These are phyloP conservation scores for Athelia psychrophila DNA, from an alignment of 1,284 basidiomycete species.

Conservation along the genomic window DNA sequence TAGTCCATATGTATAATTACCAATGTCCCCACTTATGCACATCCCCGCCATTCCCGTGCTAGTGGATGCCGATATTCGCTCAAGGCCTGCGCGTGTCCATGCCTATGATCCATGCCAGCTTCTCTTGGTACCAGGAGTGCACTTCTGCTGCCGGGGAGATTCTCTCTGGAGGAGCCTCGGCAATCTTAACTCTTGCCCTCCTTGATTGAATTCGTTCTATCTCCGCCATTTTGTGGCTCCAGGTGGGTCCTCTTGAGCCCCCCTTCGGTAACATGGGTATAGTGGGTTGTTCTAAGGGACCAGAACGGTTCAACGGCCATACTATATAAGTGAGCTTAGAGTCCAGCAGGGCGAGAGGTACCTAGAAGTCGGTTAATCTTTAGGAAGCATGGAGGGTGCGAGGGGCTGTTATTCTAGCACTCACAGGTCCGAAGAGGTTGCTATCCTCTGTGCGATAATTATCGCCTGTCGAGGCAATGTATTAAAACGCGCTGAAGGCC, in stretches of 20 bases:
- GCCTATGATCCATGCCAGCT: neutral
- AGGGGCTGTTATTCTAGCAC: no score
- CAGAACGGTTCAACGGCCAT: slow-evolving; percentile 60
- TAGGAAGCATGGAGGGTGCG: no score
- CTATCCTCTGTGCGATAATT: slow-evolving; percentile 71
- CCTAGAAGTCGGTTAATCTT: slow-evolving; percentile 38
- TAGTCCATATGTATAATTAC: no score
- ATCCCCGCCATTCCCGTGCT: no score
- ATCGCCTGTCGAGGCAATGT: slow-evolving; percentile 41
- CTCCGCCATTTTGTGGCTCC: slow-evolving; percentile 42
- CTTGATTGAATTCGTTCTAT: slow-evolving; percentile 44
- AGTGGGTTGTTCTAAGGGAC: slow-evolving; percentile 31
- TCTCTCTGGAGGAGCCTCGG: neutral
- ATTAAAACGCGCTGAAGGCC: slow-evolving; percentile 4
- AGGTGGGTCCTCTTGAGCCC: slow-evolving; percentile 30
- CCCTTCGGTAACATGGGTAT: slow-evolving; percentile 15
- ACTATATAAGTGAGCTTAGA: slow-evolving; percentile 57
- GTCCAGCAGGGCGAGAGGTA: slow-evolving; percentile 61
- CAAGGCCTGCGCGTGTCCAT: neutral
- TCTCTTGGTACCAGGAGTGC: slow-evolving; percentile 9
- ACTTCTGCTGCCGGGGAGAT: no score
- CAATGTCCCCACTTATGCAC: no score
- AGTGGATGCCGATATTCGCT: no score
- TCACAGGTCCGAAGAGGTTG: slow-evolving; percentile 70
- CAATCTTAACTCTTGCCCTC: slow-evolving; percentile 37